A percentile compares a stretch with the other conserved stretches of the same genome.
Conservation (phyloP, 2,329 filamentous ascomycete genomes). For the Venturia nashicola region DNA sequence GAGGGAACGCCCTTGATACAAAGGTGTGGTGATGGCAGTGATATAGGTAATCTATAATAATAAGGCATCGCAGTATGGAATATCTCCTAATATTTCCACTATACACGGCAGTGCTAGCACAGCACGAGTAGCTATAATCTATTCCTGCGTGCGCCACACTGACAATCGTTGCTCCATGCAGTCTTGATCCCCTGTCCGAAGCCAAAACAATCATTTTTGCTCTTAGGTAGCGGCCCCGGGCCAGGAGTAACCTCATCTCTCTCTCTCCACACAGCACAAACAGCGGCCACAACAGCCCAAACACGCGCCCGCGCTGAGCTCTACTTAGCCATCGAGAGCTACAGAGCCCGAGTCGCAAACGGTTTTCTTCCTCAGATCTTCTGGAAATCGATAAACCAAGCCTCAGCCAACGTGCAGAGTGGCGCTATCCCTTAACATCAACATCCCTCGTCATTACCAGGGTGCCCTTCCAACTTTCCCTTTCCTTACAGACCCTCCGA, state of each 20-base stretch:
- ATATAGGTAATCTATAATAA: neutral
- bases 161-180: neutral
- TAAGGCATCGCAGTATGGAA: neutral
- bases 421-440: conserved; percentile 2
- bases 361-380: neutral
- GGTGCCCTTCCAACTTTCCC: neutral
- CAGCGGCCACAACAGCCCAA: neutral
- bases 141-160: neutral
- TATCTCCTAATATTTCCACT: too few relatives aligned
- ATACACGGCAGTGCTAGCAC: too few relatives aligned
- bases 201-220: neutral
- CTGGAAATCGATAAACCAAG: neutral
- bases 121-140: too few relatives aligned
- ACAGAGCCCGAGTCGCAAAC: neutral
- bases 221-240: neutral
- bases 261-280: neutral
- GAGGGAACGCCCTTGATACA: neutral
- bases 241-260: neutral
- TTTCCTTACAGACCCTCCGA: too few relatives aligned
- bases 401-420: neutral
- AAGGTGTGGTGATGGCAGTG: neutral
- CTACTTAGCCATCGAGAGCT: neutral
- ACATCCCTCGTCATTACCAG: conserved; percentile 1
- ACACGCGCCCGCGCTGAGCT: neutral
- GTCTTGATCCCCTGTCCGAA: neutral